Conservation (phyloP, 208 protist genomes). For the Naegleria fowleri region DNA sequence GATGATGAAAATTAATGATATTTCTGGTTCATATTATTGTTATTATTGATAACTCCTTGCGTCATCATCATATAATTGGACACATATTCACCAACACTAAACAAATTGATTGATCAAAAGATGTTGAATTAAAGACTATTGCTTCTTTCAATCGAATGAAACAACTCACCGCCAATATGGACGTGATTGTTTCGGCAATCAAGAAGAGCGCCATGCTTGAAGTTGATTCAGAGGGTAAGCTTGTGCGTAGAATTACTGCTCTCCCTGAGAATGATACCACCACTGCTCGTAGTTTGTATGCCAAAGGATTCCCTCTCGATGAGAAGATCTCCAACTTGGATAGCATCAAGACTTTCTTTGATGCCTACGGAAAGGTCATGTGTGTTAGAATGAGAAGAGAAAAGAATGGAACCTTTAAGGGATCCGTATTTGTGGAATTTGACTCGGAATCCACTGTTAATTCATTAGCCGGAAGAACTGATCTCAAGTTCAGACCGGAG, state of each 20-base stretch:
- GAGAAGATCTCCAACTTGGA: neutral
- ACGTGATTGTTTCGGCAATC: neutral
- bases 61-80: no score
- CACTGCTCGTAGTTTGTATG: slow-evolving; percentile 7
- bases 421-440: slow-evolving; percentile 10
- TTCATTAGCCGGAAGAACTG: neutral
- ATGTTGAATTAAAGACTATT: slow-evolving; percentile 18
- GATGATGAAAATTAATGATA: neutral
- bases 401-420: slow-evolving; percentile 13
- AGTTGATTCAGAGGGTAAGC: neutral
- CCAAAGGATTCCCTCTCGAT: neutral
- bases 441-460: neutral
- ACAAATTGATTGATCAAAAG: neutral
- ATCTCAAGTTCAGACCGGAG: neutral
- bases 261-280: neutral
- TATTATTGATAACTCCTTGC: neutral
- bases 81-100: no score
- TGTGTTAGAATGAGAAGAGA: slow-evolving; percentile 12
- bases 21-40: neutral
- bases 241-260: neutral
- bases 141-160: slow-evolving; percentile 10
- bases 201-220: slow-evolving; percentile 10
- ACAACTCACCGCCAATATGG: neutral
- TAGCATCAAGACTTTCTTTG: neutral
- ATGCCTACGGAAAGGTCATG: neutral